Evolutionary conservation across 75 land plant genomes (phyloP).

Genomic region (Selaginella tamariscina): DNA sequence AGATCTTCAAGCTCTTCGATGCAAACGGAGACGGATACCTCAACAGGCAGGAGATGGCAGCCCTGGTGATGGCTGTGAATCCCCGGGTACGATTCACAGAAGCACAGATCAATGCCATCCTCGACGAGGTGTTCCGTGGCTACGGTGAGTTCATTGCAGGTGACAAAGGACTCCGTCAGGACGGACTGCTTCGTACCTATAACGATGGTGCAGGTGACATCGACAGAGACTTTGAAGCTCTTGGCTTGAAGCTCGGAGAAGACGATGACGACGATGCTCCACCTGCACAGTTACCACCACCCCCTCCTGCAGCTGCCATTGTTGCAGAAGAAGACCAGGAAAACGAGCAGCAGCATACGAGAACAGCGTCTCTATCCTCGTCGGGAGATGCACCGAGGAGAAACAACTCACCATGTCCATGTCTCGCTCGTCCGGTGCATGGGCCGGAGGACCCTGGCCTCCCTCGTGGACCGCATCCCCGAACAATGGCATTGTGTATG

Average conservation of each 20-base stretch:
- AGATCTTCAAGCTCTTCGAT: slow-evolving; percentile 81
- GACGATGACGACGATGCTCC: slow-evolving; percentile 14
- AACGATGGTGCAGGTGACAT: slow-evolving; percentile 99
- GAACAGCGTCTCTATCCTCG: not conserved
- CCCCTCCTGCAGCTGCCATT: not conserved
- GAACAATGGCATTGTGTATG: slow-evolving; percentile 63
- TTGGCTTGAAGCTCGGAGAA: slow-evolving; percentile 45
- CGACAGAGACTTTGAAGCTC: slow-evolving; percentile 91
- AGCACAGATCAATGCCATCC: slow-evolving; percentile 85
- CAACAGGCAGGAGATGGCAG: slow-evolving; percentile 85
- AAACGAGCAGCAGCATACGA: slow-evolving; percentile 22
- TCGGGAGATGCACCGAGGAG: slow-evolving; percentile 11
- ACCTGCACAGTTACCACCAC: not conserved
- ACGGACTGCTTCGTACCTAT: slow-evolving; percentile 89
- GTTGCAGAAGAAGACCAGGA: slow-evolving; percentile 27
- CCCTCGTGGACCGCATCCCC: slow-evolving; percentile 36
- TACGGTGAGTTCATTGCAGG: slow-evolving; percentile 84
- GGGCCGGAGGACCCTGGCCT: slow-evolving; percentile 12
- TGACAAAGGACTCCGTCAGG: slow-evolving; percentile 56
- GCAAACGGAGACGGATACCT: slow-evolving; percentile 68
- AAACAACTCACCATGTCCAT: slow-evolving; percentile 1
- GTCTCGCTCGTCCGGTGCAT: not conserved
- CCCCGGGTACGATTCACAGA: slow-evolving; percentile 83
- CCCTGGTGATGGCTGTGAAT: slow-evolving; percentile 88
- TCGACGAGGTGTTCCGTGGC: slow-evolving; percentile 91